Evolutionary conservation across 2,329 filamentous ascomycete genomes (phyloP), one percentile per base, ranked within the genome.

Genomic region (Periglandula ipomoeae): DNA sequence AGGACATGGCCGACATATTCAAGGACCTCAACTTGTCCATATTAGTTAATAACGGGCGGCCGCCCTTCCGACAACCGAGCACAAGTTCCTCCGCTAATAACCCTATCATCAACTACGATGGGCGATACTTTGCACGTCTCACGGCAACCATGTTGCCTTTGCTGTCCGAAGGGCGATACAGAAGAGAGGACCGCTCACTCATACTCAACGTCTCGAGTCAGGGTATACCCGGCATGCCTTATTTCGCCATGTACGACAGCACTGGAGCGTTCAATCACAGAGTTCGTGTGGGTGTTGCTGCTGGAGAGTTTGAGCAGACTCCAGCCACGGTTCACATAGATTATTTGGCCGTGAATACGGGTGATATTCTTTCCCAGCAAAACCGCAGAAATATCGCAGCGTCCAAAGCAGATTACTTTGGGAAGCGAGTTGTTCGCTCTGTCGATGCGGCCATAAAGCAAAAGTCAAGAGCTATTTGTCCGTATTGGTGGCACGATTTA

Each of bases 121-220:
- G 58, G 24, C 59, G 60, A 24, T 67, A 65, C 59, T 65, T 63
- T 60, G 57, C 64, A 22, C 62, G 60, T 20, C 55, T 65, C 15
- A 64, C 63, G n/a, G 52, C 59, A 5, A 49, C 62, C 26, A 53
- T 63, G 51, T 52, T 65, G n/a, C 60, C 51, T 3, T 8, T 51
- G 11, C 30, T 53, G 6, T 34, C 20, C 59, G 48, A 53, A 57
- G 30, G 27, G 49, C 51, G 37, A 6, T 15, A 17, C 4, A 19
- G 22, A 8, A 22, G 23, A 3, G 39, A 17, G 11, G 23, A 52
- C 19, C 58, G 58, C 20, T 60, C 57, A 13, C 55, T 64, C 44
- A 54, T 65, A 44, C 44, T 65, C 39, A 64, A 60, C 44, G 11
- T 61, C n/a, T 59, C 58, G 50, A 63, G 61, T 6, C 56, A 30